Percentiles rank a stretch among this genome's conserved stretches.
These are phyloP conservation scores for Lichtheimia ramosa DNA, from an alignment of 371 early-diverging fungal genomes.

Conservation along the genomic window DNA sequence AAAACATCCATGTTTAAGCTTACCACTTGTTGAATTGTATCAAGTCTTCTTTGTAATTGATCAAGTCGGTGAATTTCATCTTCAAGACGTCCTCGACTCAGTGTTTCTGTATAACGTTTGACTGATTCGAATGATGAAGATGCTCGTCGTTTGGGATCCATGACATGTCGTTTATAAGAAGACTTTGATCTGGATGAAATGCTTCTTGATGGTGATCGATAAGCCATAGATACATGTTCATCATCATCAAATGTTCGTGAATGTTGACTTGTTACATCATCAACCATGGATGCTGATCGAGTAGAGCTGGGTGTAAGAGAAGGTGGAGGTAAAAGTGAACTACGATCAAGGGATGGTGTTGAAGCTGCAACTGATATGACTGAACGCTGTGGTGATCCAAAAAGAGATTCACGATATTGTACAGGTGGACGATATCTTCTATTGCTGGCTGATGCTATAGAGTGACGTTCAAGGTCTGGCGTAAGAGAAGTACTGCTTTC, in stretches of 20 bases:
- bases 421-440: background rate
- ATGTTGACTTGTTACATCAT: background rate
- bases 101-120: too few species aligned
- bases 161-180: background rate
- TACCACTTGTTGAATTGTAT: slow-evolving; percentile 1
- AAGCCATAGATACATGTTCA: background rate
- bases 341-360: background rate
- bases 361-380: background rate
- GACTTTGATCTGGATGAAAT: background rate
- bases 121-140: background rate
- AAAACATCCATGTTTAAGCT: background rate
- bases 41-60: slow-evolving; percentile 1
- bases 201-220: background rate
- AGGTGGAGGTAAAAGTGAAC: background rate
- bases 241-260: background rate
- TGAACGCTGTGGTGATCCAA: slow-evolving; percentile 4
- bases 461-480: slow-evolving; percentile 11
- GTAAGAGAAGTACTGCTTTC: slow-evolving; percentile 11
- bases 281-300: background rate
- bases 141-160: background rate
- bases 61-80: slow-evolving; percentile 3
- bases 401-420: slow-evolving; percentile 7
- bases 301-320: background rate
- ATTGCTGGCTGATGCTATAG: background rate
- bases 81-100: background rate